These are phyloP conservation scores for Gossypium trilobum DNA, from an alignment of 441 rosid species.

Conservation along the genomic window DNA sequence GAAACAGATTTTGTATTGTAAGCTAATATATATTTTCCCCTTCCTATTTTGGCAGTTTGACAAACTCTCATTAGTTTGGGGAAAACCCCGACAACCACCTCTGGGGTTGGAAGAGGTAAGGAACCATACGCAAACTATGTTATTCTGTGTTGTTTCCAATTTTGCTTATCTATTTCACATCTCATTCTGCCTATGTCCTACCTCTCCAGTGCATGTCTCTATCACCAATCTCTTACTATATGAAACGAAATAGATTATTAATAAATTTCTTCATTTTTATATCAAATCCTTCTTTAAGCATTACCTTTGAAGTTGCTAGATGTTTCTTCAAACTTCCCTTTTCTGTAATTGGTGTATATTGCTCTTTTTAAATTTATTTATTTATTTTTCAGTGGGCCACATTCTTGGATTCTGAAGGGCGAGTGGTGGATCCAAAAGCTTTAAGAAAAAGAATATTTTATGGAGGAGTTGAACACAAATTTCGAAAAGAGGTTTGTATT, in stretches of 20 bases:
- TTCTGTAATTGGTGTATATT: conserved; percentile 5
- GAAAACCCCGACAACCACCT: conserved; percentile 84
- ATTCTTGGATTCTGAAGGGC: conserved; percentile 85
- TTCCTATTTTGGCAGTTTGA: conserved; percentile 56
- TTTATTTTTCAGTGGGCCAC: conserved; percentile 52
- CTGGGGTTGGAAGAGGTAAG: conserved; percentile 68
- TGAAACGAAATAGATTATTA: neutral
- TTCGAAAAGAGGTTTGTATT: conserved; percentile 73
- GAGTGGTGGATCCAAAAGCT: conserved; percentile 61
- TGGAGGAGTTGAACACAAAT: conserved; percentile 78
- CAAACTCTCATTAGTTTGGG: conserved; percentile 77
- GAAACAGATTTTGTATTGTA: neutral
- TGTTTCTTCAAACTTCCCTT: neutral
- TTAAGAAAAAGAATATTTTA: conserved; percentile 79
- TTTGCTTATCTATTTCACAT: neutral
- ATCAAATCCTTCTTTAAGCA: neutral
- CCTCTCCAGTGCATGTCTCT: neutral
- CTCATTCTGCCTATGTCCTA: neutral
- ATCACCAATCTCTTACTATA: neutral
- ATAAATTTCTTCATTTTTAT: neutral
- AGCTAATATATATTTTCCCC: conserved; percentile 7
- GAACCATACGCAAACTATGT: neutral
- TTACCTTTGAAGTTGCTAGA: neutral
- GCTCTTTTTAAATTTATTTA: conserved; percentile 2
- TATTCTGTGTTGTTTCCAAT: neutral